Conservation (phyloP, 306 rosid genomes). For the Lithocarpus polystachyus region DNA sequence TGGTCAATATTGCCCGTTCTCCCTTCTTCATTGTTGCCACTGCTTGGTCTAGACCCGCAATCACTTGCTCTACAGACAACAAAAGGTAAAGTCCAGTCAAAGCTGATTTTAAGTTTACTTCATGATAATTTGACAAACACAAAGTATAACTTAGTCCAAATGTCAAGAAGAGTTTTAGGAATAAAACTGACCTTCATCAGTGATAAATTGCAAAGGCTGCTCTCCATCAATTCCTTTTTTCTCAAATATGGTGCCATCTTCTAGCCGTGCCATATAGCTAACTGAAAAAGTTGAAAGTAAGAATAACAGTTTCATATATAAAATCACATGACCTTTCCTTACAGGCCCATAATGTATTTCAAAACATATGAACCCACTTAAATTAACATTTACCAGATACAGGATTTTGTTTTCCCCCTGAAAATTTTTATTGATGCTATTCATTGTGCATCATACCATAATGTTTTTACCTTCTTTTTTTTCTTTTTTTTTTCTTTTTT, state of each 20-base stretch:
- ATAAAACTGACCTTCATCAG: slow-evolving; percentile 59
- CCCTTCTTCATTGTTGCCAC: slow-evolving; percentile 73
- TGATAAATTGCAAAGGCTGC: slow-evolving; percentile 52
- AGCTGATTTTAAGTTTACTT: slow-evolving; percentile 9
- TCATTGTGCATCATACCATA: not conserved
- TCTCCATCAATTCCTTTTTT: slow-evolving; percentile 50
- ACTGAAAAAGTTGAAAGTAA: slow-evolving; percentile 32
- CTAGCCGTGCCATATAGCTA: slow-evolving; percentile 51
- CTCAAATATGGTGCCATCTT: slow-evolving; percentile 70
- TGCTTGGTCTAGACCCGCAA: slow-evolving; percentile 58
- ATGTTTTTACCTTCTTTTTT: not conserved
- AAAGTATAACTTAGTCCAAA: slow-evolving; percentile 2
- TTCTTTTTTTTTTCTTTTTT: not conserved
- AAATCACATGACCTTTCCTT: not conserved
- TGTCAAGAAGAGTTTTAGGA: not conserved
- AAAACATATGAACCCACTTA: not conserved
- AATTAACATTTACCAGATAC: not conserved
- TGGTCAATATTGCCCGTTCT: slow-evolving; percentile 50
- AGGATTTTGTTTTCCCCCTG: not conserved
- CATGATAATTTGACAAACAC: not conserved
- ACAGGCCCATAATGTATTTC: not conserved
- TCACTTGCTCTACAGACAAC: slow-evolving; percentile 57
- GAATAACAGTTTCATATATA: not conserved
- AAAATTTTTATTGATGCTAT: not conserved
- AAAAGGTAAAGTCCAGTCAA: slow-evolving; percentile 12